Base-by-base conservation (phyloP, 148 eudicot genomes). In the Bassia scoparia region DNA sequence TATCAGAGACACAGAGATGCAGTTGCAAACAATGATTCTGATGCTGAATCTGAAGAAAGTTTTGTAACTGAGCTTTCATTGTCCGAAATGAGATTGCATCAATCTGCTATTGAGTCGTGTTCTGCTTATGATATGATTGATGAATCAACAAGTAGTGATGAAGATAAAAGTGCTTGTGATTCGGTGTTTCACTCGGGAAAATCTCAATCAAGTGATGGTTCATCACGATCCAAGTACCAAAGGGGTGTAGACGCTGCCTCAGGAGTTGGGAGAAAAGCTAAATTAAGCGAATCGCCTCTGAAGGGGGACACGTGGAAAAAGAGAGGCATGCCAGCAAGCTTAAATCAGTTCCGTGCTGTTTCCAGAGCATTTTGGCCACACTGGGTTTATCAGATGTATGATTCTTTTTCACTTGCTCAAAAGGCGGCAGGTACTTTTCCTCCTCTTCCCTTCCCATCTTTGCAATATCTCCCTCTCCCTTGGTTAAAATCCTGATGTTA, bases 361-460 rank as follows among this genome's bases (percentile, higher is more conserved):
- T 78, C 92, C 56, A 87, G 85, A 74, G 94, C 99, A 59, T 95
- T 83, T 70, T 95, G 86, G 96, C 99, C 99, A 23, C 74, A 81
- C 46, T 92, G 99, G 99, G 93, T 90, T 75, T 95, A 95, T 69
- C 87, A 77, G 59, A 90, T 88, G 99, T 82, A 87, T 73, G 99
- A 95, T 80, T 91, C 97, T 17, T 92, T 79, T 75, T 77, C 76
- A 71, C 90, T 95, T 70, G 99, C 97, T 68, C 86, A 85, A 77
- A 87, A 74, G 79, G 89, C 86, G 31, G 96, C 96, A 81, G 97
- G 99, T 95, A 78, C 53, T 61, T 70, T 43, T 21, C 29, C 20
- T 56, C 70, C 68, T 1, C 44, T 65, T 67, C n/a, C 34, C 38
- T 14, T 35, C 44, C 21, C 53, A n/a, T 44, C 38, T 14, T 10